Base-by-base conservation (phyloP, 108 stramenopile genomes). In the Nitzschia putrida region DNA sequence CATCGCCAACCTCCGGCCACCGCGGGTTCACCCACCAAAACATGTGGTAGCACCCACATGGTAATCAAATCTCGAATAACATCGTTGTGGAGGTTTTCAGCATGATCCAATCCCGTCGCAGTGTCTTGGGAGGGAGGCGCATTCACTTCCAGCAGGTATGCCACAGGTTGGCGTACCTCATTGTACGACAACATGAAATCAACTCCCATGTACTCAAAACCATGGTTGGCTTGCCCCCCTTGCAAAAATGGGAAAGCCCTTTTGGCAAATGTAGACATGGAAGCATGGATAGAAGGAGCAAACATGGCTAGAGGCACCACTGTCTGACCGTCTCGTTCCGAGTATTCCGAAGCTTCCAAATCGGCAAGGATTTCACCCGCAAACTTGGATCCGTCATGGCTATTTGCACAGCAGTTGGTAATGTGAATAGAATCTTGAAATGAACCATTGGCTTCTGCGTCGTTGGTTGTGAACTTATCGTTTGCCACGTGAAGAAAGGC, bases 351-450 rank as follows among this genome's bases (percentile, higher is more conserved):
- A 7, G 45, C 39, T 56, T 59, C 53, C 49, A 91, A 80, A 64
- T 88, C 80, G 14, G 87, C 89, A 43, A 87, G 88, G 71, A 94
- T 94, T 70, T 94, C 93, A 6, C 93, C 93, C 18, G 86, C 74
- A 76, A 94, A 94, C 58, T 84, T 82, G 29, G 34, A 70, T 7
- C 45, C 52, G 66, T 94, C 88, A 53, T 91, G 89, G 66, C 81
- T 83, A 55, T 94, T 94, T 18, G 89, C 89, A 66, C 93, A 94
- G 63, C 93, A 94, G 60, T 94, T 94, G 45, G 93, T 90, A 61
- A 94, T 89, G 54, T 94, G 93, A 24, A 89, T 82, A 16, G 81
- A 83, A 39, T 72, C 69, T 25, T 78, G 57, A 8, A 71, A 71
- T 29, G 16, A 2, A 12, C 24, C 71, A 20, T 2, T 68, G 38